These are phyloP conservation scores for Tylopilus rubrobrunneus DNA, from an alignment of 768 basidiomycete species.

Conservation along the genomic window DNA sequence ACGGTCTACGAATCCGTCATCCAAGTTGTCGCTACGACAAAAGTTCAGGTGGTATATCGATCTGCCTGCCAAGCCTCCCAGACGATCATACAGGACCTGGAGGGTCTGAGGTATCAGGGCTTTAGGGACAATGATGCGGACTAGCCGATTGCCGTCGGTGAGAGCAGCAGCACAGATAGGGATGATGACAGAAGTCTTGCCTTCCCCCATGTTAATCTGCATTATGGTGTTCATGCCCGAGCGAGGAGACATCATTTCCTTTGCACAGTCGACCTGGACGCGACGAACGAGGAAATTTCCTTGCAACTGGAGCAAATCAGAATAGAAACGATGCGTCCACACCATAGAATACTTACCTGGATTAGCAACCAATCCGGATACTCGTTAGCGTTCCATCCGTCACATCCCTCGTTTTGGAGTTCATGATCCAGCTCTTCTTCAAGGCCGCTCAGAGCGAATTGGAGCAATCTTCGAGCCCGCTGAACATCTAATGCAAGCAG, in stretches of 20 bases:
- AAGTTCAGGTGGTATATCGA: constrained; percentile 44
- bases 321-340: not conserved
- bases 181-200: constrained; percentile 32
- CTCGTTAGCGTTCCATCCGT: not conserved
- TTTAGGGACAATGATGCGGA: constrained; percentile 37
- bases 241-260: constrained; percentile 44
- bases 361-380: not conserved
- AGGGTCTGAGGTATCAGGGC: constrained; percentile 46
- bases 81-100: constrained; percentile 38
- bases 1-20: too few relatives aligned
- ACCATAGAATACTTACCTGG: not conserved
- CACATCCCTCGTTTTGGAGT: not conserved
- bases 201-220: constrained; percentile 34
- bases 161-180: constrained; percentile 40
- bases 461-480: not conserved
- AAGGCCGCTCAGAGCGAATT: not conserved
- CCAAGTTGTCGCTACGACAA: too few relatives aligned
- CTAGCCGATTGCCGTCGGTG: constrained; percentile 40
- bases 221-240: constrained; percentile 36
- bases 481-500: not conserved
- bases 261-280: constrained; percentile 35
- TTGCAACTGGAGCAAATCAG: constrained; percentile 35
- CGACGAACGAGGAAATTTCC: constrained; percentile 40
- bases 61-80: constrained; percentile 43
- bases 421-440: not conserved